A percentile compares a stretch with the other conserved stretches of the same genome.
Conservation (phyloP, 768 basidiomycete genomes). For the Kwoniella mangroviensis region DNA sequence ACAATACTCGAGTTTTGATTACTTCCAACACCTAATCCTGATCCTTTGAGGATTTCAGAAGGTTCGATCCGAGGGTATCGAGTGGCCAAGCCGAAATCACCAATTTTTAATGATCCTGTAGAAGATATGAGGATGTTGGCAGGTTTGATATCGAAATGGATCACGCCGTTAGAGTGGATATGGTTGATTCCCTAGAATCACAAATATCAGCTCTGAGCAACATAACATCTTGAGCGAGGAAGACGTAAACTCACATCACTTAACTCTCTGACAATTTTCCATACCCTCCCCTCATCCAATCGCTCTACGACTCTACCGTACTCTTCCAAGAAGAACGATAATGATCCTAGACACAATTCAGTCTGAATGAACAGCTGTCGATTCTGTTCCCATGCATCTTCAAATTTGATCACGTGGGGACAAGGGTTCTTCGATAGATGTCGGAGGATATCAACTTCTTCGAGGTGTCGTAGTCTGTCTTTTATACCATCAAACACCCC, state of each 20-base stretch:
- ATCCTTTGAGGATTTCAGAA: constrained; percentile 52
- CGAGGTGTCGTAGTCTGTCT: constrained; percentile 79
- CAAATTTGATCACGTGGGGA: constrained; percentile 80
- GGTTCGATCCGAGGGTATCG: constrained; percentile 75
- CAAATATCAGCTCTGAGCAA: background rate
- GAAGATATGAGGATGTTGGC: constrained; percentile 92
- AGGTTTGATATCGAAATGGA: constrained; percentile 97
- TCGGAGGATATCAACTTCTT: constrained; percentile 90
- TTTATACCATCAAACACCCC: constrained; percentile 80
- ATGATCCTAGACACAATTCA: constrained; percentile 92
- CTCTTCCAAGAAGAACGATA: constrained; percentile 88
- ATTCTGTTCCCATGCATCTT: constrained; percentile 96
- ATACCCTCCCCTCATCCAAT: constrained; percentile 89
- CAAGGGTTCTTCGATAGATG: constrained; percentile 63
- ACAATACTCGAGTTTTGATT: background rate
- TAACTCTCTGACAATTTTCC: constrained; percentile 94
- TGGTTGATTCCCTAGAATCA: constrained; percentile 76
- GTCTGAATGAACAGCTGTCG: constrained; percentile 90
- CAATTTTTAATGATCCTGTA: constrained; percentile 90
- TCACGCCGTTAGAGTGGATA: constrained; percentile 84
- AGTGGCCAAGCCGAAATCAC: constrained; percentile 97
- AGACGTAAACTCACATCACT: constrained; percentile 70
- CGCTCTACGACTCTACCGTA: constrained; percentile 76
- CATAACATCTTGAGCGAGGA: background rate
- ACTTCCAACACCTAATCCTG: constrained; percentile 48